These are phyloP conservation scores for Chaetothyriales sp. DNA, from an alignment of 2,329 filamentous ascomycete genomes.

Conservation along the genomic window DNA sequence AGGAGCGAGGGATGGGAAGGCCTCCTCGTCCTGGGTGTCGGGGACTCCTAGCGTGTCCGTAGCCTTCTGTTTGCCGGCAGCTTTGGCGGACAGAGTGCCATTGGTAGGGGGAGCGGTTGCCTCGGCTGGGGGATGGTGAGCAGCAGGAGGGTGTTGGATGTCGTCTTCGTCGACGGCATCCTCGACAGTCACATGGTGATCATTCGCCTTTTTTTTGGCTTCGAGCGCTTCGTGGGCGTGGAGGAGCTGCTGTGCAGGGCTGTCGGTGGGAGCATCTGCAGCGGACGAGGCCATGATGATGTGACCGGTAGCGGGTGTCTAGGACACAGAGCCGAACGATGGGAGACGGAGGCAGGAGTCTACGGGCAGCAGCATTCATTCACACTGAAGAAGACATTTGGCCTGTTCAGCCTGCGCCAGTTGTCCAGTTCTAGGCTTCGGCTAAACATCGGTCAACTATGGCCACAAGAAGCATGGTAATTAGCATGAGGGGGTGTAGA, in stretches of 20 bases:
- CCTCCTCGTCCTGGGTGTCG: conserved; percentile 76
- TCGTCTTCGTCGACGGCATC: conserved; percentile 72
- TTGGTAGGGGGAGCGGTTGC: conserved; percentile 25
- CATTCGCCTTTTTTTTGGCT: conserved; percentile 10
- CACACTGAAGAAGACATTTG: neutral
- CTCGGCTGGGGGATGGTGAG: conserved; percentile 20
- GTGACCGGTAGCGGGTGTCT: neutral
- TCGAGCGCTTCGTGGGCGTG: conserved; percentile 40
- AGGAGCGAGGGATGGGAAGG: conserved; percentile 81
- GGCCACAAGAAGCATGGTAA: neutral
- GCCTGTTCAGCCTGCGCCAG: neutral
- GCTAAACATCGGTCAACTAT: neutral
- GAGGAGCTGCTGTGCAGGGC: conserved; percentile 39
- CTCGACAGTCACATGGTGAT: conserved; percentile 59
- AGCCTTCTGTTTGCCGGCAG: conserved; percentile 53
- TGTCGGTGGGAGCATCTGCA: conserved; percentile 12
- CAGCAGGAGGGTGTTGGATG: conserved; percentile 42
- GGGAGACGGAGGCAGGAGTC: neutral
- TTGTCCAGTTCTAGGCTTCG: neutral
- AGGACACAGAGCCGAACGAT: neutral
- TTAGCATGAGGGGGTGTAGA: too few relatives aligned
- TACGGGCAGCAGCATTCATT: neutral
- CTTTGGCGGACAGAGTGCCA: conserved; percentile 47
- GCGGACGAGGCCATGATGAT: conserved; percentile 10
- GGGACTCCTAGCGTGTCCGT: conserved; percentile 37